These are phyloP conservation scores for Plasmodium cynomolgi DNA, from an alignment of 169 alveolate genomes.

Conservation along the genomic window DNA sequence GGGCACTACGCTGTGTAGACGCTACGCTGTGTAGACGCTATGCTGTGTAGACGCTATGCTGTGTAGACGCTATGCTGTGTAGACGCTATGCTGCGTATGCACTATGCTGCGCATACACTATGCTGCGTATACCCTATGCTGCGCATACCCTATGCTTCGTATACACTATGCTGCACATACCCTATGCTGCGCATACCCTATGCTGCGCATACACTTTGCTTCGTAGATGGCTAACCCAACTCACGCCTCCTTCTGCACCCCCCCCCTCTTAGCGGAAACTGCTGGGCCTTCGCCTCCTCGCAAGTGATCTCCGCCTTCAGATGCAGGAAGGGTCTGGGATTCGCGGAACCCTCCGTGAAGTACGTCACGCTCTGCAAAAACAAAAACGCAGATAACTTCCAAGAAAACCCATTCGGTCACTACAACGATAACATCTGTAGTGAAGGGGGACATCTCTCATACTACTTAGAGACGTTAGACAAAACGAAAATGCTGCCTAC, in stretches of 20 bases:
- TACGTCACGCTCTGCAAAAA: slow-evolving; percentile 61
- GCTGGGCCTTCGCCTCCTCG: slow-evolving; percentile 71
- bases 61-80: too few species aligned
- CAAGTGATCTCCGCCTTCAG: slow-evolving; percentile 34
- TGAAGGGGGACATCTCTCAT: slow-evolving; percentile 63
- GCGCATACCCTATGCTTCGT: too few species aligned
- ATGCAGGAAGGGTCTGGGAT: slow-evolving; percentile 55
- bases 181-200: not conserved
- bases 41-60: too few species aligned
- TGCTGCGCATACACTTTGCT: too few species aligned
- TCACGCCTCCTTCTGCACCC: not conserved
- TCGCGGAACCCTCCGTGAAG: slow-evolving; percentile 62
- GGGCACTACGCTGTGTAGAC: not conserved
- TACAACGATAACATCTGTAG: slow-evolving; percentile 53
- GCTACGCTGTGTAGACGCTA: too few species aligned
- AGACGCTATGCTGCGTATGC: too few species aligned
- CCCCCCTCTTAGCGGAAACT: slow-evolving; percentile 34
- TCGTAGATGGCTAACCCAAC: too few species aligned
- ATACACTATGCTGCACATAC: too few species aligned
- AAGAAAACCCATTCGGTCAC: not conserved
- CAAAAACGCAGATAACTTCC: not conserved
- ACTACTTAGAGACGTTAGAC: slow-evolving; percentile 17
- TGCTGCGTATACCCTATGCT: too few species aligned
- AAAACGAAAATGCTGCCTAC: slow-evolving; percentile 16
- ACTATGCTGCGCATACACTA: too few species aligned